Conservation (phyloP, 768 basidiomycete genomes). For the Trametes sanguinea region DNA sequence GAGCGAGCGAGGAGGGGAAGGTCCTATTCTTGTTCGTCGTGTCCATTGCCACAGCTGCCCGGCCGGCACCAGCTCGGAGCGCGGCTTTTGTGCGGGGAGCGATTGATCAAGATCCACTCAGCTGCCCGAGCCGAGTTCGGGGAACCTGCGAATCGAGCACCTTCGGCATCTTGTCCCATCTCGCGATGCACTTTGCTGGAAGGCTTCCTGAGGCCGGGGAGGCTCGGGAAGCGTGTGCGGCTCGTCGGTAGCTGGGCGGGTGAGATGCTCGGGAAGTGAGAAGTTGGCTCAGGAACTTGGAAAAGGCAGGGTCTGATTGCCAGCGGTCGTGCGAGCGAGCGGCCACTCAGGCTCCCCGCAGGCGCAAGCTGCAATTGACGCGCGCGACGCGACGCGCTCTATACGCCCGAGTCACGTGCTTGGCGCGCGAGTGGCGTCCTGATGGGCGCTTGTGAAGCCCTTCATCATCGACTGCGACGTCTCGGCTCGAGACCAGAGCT, state of each 20-base stretch:
- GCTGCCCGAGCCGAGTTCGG: not conserved
- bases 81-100: too few species aligned
- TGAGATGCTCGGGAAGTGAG: too few species aligned
- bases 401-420: conserved; percentile 9
- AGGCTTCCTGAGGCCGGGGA: too few species aligned
- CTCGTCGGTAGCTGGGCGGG: too few species aligned
- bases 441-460: not conserved
- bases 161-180: too few species aligned
- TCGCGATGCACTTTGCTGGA: too few species aligned
- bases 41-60: not conserved
- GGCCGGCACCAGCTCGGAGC: not conserved
- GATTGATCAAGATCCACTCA: conserved; percentile 2
- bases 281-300: too few species aligned
- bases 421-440: conserved; percentile 13
- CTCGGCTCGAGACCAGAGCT: not conserved
- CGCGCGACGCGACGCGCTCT: conserved; percentile 5
- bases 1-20: conserved; percentile 1
- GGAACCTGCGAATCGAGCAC: not conserved
- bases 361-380: not conserved
- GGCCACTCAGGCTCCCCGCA: too few species aligned
- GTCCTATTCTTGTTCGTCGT: conserved; percentile 1
- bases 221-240: too few species aligned
- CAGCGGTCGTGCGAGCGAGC: too few species aligned
- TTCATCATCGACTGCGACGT: conserved; percentile 6
- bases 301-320: too few species aligned